These are phyloP conservation scores for Botrytis galanthina DNA, from an alignment of 2,329 filamentous ascomycete genomes.

Conservation along the genomic window DNA sequence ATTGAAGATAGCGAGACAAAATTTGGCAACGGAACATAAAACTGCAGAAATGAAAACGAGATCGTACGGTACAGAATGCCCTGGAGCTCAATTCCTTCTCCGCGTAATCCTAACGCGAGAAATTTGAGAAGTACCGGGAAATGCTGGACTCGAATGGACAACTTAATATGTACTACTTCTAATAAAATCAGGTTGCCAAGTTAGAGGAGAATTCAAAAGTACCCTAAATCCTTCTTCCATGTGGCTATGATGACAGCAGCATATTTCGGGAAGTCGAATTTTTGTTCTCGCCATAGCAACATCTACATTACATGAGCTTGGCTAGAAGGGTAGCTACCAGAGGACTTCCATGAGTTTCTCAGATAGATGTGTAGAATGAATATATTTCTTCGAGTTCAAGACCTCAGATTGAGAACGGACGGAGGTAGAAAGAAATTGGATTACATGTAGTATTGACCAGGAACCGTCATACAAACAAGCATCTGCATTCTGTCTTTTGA, in stretches of 20 bases:
- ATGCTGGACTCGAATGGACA: not conserved
- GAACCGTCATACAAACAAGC: not conserved
- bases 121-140: not conserved
- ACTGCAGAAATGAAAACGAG: not conserved
- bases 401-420: not conserved
- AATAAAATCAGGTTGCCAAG: not conserved
- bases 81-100: no score
- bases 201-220: no score
- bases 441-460: not conserved
- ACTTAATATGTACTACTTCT: not conserved
- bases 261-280: not conserved
- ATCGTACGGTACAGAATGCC: not conserved
- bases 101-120: not conserved
- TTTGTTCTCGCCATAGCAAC: not conserved
- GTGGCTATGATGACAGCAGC: not conserved
- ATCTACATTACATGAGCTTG: not conserved
- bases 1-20: no score
- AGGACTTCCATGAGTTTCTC: not conserved
- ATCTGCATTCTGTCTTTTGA: not conserved
- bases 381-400: not conserved
- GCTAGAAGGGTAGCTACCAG: fast-evolving
- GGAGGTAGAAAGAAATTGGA: not conserved
- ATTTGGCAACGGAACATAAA: not conserved
- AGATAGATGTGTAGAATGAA: not conserved
- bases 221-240: fast-evolving